Base-by-base conservation (phyloP, 2,329 filamentous ascomycete genomes). In the Daldinia sp. region DNA sequence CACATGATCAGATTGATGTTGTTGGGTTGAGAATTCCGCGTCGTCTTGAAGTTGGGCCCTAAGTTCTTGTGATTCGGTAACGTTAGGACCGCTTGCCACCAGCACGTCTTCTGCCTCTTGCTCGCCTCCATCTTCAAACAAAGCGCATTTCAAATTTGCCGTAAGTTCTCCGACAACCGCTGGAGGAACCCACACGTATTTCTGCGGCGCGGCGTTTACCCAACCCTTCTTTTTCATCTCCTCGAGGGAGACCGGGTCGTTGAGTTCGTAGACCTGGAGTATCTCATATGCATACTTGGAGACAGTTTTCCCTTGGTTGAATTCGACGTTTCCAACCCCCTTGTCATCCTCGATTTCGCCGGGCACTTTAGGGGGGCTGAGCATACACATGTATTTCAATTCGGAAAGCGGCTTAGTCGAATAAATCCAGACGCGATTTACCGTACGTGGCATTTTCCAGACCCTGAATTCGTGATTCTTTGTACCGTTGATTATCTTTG, bases 401-500 rank as follows among this genome's bases (percentile, higher is more conserved):
- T 83, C 75, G n/a, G 75, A 78, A 8, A 74, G 70, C 0, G 79
- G 83, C 29, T 70, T 75, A 13, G 78, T 85, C 13, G 80, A 79
- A 66, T 88, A 87, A 13, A 90, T 78, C 88, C 88, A 90, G 68
- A 89, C 80, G n/a, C 87, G 85, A 15, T 75, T 78, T 4, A 88
- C 84, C 13, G 81, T 78, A 2, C 77, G 71, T 1, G 86, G 85
- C 19, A 90, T 81, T 49, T 79, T 81, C 76, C 85, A 88, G 13
- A 77, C 75, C 41, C 87, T 80, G 61, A 85, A 83, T 53, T 89
- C 80, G 69, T 88, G 81, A 56, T 85, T 79, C 56, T 83, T 83
- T 2, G 74, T 76, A 1, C 85, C 82, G 8, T 78, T 73, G 8
- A 82, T 68, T 30, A 90, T 83, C 10, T 79, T 73, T 5, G 76